These are phyloP conservation scores for Scheffersomyces cryptocercus DNA, from an alignment of 1,139 yeast species.

Conservation along the genomic window DNA sequence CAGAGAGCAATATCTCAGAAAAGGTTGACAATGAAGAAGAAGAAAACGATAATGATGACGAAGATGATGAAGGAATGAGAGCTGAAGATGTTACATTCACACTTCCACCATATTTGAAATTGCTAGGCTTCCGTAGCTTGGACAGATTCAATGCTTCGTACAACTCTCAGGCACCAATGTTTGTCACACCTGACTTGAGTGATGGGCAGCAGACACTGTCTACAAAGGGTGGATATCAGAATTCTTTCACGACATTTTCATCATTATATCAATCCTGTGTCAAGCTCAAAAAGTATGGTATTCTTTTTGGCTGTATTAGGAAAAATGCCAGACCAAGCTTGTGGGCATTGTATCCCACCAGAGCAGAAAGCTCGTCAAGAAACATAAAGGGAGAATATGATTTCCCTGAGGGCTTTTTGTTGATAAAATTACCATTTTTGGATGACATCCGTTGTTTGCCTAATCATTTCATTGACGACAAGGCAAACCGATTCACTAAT, in stretches of 20 bases:
- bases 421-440: conserved; percentile 61
- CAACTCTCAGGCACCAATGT: conserved; percentile 55
- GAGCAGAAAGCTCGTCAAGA: conserved; percentile 20
- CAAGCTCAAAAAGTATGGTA: conserved; percentile 54
- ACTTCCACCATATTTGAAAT: conserved; percentile 43
- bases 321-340: conserved; percentile 56
- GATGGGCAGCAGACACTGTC: conserved; percentile 30
- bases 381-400: conserved; percentile 15
- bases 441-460: conserved; percentile 63
- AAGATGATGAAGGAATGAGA: conserved; percentile 4
- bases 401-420: conserved; percentile 65
- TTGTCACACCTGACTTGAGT: conserved; percentile 50
- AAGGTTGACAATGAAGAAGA: conserved; percentile 15
- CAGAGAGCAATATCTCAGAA: conserved; percentile 3
- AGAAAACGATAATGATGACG: conserved; percentile 11
- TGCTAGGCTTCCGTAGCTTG: conserved; percentile 66
- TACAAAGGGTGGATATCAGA: conserved; percentile 43
- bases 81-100: conserved; percentile 18
- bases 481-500: conserved; percentile 5
- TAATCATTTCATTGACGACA: conserved; percentile 12
- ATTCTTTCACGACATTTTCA: conserved; percentile 68
- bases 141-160: conserved; percentile 49
- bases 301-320: conserved; percentile 72
- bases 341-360: conserved; percentile 62
- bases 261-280: conserved; percentile 65